Base-by-base conservation (phyloP, 768 basidiomycete genomes). In the Mycena chlorophos region DNA sequence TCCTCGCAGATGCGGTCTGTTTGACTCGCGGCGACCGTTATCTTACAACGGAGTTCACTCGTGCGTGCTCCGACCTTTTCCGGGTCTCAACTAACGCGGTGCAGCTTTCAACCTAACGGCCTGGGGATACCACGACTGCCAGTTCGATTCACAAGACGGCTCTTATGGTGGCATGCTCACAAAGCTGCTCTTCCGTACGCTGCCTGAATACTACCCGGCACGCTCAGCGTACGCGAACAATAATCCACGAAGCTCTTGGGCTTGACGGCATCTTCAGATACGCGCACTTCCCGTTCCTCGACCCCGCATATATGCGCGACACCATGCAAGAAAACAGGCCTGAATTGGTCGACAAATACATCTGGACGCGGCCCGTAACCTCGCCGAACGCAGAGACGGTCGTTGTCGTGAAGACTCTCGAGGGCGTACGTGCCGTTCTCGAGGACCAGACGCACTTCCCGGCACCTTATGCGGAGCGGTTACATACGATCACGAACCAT, bases 231-330 rank as follows among this genome's bases (percentile, higher is more conserved):
- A n/a, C n/a, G n/a, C n/a, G n/a, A n/a, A n/a, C n/a, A n/a, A n/a
- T n/a, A n/a, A n/a, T n/a, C n/a, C n/a, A n/a, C n/a, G n/a, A n/a
- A n/a, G n/a, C n/a, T n/a, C n/a, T n/a, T n/a, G n/a, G n/a, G n/a
- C n/a, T n/a, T n/a, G n/a, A n/a, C n/a, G n/a, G n/a, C n/a, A n/a
- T n/a, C n/a, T n/a, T n/a, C n/a, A n/a, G n/a, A 2, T 89, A 90
- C 63, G 89, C 83, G 1, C 85, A 88, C 65, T 94, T 94, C 79
- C 91, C 92, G 10, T 88, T 94, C 78, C 65, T 88, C 64, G 81
- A 80, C 3, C 90, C 91, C 28, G 65, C 65, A 17, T 70, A 59
- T 54, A 79, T 85, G 76, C 66, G 78, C 58, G 58, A 69, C 2
- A 64, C 68, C 45, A 63, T 88, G 55, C 55, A 54, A 42, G 65